Percentiles rank a stretch among this genome's conserved stretches.
These are phyloP conservation scores for Scheffersomyces lignosus DNA, from an alignment of 805 yeast genomes.

Conservation along the genomic window DNA sequence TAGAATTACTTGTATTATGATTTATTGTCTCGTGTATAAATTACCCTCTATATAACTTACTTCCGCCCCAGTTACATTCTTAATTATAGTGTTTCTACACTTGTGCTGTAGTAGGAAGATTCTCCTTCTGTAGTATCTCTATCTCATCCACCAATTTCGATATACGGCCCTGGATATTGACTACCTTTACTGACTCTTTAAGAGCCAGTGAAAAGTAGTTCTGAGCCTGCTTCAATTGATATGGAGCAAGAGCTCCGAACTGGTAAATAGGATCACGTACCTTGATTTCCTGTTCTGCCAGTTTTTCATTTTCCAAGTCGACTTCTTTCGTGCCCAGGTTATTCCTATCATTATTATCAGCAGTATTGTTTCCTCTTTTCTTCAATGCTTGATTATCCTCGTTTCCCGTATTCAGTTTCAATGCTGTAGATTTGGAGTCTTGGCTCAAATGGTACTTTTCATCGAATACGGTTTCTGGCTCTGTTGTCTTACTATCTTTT, in stretches of 20 bases:
- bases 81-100: too few relatives aligned
- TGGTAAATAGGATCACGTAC: constrained; percentile 20
- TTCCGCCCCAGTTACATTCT: too few relatives aligned
- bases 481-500: too few relatives aligned
- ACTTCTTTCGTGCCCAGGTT: too few relatives aligned
- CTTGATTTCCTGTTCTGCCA: background rate
- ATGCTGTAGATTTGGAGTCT: background rate
- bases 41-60: too few relatives aligned
- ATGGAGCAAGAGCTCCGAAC: constrained; percentile 24
- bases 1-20: too few relatives aligned
- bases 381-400: background rate
- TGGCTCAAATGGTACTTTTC: too few relatives aligned
- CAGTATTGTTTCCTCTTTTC: background rate
- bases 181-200: constrained; percentile 17
- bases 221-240: constrained; percentile 20
- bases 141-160: constrained; percentile 15
- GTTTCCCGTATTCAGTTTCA: background rate
- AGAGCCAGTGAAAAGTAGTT: constrained; percentile 14
- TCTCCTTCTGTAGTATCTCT: constrained; percentile 7
- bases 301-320: background rate
- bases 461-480: too few relatives aligned
- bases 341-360: background rate
- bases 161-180: constrained; percentile 22
- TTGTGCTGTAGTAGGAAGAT: too few relatives aligned
- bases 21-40: too few relatives aligned